Evolutionary conservation across 2,329 filamentous ascomycete species (phyloP), one percentile per base, ranked within the genome.

Genomic region (Hymenoscyphus infarciens): DNA sequence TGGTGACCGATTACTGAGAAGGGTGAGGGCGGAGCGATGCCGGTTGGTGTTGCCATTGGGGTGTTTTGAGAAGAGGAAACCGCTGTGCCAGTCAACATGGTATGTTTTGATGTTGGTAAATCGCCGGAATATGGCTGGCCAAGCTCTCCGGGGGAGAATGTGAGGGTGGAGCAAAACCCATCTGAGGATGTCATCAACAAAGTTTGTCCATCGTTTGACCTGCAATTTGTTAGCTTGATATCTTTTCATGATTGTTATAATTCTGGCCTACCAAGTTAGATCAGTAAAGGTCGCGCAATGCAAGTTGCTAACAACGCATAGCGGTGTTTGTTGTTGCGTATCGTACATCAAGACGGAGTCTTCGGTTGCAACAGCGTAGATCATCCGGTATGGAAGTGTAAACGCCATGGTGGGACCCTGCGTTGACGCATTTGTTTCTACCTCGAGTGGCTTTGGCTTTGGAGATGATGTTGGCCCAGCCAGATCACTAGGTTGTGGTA

Each of bases 241-340:
- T 22, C 19, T 13, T 33, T 29, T 2, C 42, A 8, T 35, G 13
- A 29, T n/a, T 69, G 75, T 4, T 62, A 73, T 27, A 1, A 10
- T 4, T 39, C 22, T 10, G 19, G 77, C 87, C 76, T 85, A 97
- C 95, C 95, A 99, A 38, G 92, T 89, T 63, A 99, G 79, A 74
- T 99, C 95, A 0, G 95, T 99, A 73, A 99, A 99, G 0, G 95
- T 98, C 4, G 95, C 93, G 75, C 94, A 97, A 76, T 99, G 95
- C 67, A 99, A 78, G 73, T 99, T 99, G 83, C 92, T 98, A 57
- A 99, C 94, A 45, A 98, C 84, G 74, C 92, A 97, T 39, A 99
- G 81, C 2, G 95, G 95, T 7, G 92, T 96, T 72, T 93, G 90
- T 74, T 99, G 95, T 73, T 99, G 95, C 0, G 95, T 99, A 76